Percentiles rank a stretch among this genome's conserved stretches.
phyloP scores from a whole-genome alignment of 768 basidiomycete species.

The Agrocybe chaxingu region DNA sequence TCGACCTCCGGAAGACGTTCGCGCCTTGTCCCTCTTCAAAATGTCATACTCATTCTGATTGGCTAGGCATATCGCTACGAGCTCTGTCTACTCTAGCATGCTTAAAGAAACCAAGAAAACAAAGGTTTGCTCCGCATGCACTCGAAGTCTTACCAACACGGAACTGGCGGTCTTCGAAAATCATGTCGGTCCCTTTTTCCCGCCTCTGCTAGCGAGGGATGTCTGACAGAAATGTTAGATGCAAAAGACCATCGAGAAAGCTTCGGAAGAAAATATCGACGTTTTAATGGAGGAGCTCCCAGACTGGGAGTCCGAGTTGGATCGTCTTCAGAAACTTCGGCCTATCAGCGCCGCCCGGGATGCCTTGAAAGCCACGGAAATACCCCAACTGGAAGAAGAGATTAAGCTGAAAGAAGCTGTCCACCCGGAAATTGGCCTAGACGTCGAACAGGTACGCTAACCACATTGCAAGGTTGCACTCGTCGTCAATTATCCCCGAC shows the following conservation, averaged over 20 bases:
- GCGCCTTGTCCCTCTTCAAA: not conserved
- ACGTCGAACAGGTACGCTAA: slow-evolving; percentile 60
- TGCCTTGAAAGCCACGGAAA: slow-evolving; percentile 55
- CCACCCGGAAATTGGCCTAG: slow-evolving; percentile 46
- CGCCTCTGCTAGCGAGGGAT: not conserved
- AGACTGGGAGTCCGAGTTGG: slow-evolving; percentile 60
- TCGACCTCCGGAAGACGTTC: slow-evolving; percentile 44
- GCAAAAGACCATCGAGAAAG: slow-evolving; percentile 56
- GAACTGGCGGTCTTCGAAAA: slow-evolving; percentile 61
- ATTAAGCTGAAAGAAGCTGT: slow-evolving; percentile 55
- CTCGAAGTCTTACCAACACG: slow-evolving; percentile 56
- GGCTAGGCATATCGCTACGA: slow-evolving; percentile 27
- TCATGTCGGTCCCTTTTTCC: slow-evolving; percentile 45
- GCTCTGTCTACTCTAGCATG: slow-evolving; percentile 48
- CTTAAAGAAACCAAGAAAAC: slow-evolving; percentile 57
- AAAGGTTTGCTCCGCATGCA: slow-evolving; percentile 75
- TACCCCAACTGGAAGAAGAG: slow-evolving; percentile 62
- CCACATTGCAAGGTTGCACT: not conserved
- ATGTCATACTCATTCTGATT: slow-evolving; percentile 16
- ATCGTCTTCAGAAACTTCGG: slow-evolving; percentile 52
- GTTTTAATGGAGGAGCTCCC: slow-evolving; percentile 43
- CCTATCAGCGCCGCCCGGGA: slow-evolving; percentile 54
- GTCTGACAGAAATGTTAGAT: slow-evolving; percentile 48
- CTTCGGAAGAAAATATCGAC: slow-evolving; percentile 43
- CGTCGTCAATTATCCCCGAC: slow-evolving; percentile 4